Percentiles rank a stretch among this genome's conserved stretches.
These are phyloP conservation scores for Aspergillus ostianus DNA, from an alignment of 495 filamentous ascomycete species.

Conservation along the genomic window DNA sequence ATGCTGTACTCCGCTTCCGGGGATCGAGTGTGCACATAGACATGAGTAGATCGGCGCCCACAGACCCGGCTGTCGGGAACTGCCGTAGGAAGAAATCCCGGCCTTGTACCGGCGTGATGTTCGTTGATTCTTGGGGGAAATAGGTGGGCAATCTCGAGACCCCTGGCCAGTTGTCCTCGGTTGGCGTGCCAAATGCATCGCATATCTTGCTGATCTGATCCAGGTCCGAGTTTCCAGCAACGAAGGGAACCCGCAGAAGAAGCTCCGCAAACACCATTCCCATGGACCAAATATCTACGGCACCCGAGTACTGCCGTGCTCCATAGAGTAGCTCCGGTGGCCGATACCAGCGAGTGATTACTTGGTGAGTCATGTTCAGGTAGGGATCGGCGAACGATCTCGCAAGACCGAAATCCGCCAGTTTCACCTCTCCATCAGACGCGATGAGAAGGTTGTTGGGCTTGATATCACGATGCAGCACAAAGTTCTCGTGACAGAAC, in stretches of 20 bases:
- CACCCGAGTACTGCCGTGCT: conserved; percentile 82
- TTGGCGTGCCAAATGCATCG: conserved; percentile 83
- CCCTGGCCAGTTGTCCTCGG: conserved; percentile 93
- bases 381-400: conserved; percentile 86
- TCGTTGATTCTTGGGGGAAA: conserved; percentile 51
- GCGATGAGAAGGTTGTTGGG: conserved; percentile 97
- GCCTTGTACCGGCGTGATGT: conserved; percentile 59
- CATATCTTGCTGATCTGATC: conserved; percentile 77
- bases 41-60: conserved; percentile 84
- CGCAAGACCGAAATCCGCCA: conserved; percentile 97
- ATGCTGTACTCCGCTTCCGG: conserved; percentile 71
- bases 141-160: conserved; percentile 80
- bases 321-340: conserved; percentile 91
- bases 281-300: conserved; percentile 95
- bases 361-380: conserved; percentile 83
- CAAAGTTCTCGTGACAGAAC: conserved; percentile 94
- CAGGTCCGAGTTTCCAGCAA: conserved; percentile 79
- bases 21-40: conserved; percentile 85
- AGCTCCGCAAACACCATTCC: conserved; percentile 92
- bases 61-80: conserved; percentile 74
- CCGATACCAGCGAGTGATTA: conserved; percentile 96
- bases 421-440: conserved; percentile 85
- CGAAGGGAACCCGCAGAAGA: conserved; percentile 72
- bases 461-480: conserved; percentile 98
- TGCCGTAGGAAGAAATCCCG: conserved; percentile 64